These are phyloP conservation scores for Kwoniella shandongensis DNA, from an alignment of 768 basidiomycete species.

Conservation along the genomic window DNA sequence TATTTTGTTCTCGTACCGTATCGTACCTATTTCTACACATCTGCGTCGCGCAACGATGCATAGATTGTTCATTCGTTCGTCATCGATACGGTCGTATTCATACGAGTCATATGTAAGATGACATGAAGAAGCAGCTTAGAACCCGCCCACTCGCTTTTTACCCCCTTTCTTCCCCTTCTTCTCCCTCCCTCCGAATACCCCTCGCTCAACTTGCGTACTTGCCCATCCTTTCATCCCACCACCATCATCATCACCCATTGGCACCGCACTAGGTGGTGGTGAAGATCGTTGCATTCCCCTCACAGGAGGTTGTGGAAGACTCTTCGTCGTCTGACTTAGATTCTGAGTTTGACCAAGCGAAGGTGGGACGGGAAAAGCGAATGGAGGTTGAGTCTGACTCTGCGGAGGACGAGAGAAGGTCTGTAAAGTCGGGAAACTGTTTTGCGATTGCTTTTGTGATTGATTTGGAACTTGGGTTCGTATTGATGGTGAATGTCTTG, in stretches of 20 bases:
- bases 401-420: background rate
- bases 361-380: too few species aligned
- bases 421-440: too few species aligned
- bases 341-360: too few species aligned
- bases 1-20: background rate
- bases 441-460: too few species aligned
- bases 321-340: background rate
- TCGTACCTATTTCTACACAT: background rate
- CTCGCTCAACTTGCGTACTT: constrained; percentile 40
- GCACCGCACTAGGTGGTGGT: background rate
- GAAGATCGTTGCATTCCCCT: constrained; percentile 4
- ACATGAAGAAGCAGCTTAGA: constrained; percentile 15
- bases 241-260: background rate
- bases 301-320: background rate
- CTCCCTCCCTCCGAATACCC: constrained; percentile 34
- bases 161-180: constrained; percentile 30
- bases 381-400: too few species aligned
- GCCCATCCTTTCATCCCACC: constrained; percentile 4
- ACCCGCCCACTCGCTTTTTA: constrained; percentile 43
- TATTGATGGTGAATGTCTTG: background rate
- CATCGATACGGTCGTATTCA: too few species aligned
- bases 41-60: background rate
- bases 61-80: too few species aligned
- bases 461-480: too few species aligned
- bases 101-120: too few species aligned